phyloP scores from a whole-genome alignment of 2,329 filamentous ascomycete species.

The Penicillium decumbens region DNA sequence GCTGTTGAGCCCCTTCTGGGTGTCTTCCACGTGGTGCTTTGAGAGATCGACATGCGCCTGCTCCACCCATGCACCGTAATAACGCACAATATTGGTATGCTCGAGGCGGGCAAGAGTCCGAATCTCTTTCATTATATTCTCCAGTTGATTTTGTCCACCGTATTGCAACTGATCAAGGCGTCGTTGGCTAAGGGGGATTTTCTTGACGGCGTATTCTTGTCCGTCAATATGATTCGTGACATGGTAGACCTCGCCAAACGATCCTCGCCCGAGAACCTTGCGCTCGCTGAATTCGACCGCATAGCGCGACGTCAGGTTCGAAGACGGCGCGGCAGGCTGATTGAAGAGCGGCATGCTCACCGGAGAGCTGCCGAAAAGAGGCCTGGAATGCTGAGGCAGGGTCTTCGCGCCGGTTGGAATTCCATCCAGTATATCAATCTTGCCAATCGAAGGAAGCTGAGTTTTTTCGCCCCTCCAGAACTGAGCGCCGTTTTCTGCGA shows the following conservation, averaged over 20 bases:
- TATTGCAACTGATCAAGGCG: conserved; percentile 51
- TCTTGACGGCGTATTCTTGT: conserved; percentile 62
- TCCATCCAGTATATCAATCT: conserved; percentile 20
- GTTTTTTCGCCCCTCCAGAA: conserved; percentile 16
- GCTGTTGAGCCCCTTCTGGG: background rate
- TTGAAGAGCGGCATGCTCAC: conserved; percentile 32
- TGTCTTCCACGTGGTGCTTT: background rate
- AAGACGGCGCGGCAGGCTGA: conserved; percentile 18
- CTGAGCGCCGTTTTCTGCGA: conserved; percentile 14
- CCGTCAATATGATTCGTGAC: conserved; percentile 59
- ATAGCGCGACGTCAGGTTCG: conserved; percentile 42
- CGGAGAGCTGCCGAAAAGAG: conserved; percentile 29
- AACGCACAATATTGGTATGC: conserved; percentile 63
- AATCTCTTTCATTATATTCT: conserved; percentile 57
- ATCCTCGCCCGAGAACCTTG: conserved; percentile 58
- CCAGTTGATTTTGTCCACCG: conserved; percentile 51
- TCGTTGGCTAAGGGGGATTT: conserved; percentile 54
- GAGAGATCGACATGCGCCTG: conserved; percentile 28
- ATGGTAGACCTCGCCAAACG: conserved; percentile 61
- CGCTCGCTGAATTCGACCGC: conserved; percentile 51
- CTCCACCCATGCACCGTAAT: conserved; percentile 63
- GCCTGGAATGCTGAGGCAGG: conserved; percentile 21
- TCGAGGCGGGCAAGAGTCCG: conserved; percentile 59
- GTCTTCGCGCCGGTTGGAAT: conserved; percentile 23
- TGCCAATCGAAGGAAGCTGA: conserved; percentile 13